Evolutionary conservation across 257 asterid genomes (phyloP).

Genomic region (Scutellaria minor): DNA sequence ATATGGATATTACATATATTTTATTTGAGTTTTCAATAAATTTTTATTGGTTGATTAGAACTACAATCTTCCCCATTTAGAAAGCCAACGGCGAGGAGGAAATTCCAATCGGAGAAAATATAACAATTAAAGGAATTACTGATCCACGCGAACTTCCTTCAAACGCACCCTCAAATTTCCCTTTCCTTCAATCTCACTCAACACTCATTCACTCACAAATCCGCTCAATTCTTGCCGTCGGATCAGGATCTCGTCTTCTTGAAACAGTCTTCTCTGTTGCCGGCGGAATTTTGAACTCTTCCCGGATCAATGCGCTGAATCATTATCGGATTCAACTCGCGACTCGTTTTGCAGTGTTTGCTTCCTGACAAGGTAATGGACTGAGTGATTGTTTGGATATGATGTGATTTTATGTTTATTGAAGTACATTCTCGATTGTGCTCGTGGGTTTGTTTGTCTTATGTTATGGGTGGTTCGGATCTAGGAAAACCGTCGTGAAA

Average conservation of each 20-base stretch:
- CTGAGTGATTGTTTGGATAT: background rate
- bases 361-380: constrained; percentile 21
- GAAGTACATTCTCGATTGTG: constrained; percentile 28
- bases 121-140: background rate
- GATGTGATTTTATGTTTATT: background rate
- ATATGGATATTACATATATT: too few relatives aligned
- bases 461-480: constrained; percentile 34
- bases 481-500: background rate
- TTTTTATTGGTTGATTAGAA: too few relatives aligned
- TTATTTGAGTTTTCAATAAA: too few relatives aligned
- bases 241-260: constrained; percentile 38
- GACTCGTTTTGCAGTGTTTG: constrained; percentile 6
- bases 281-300: constrained; percentile 24
- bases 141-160: constrained; percentile 29
- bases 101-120: background rate
- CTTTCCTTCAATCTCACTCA: constrained; percentile 39
- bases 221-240: background rate
- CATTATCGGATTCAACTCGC: constrained; percentile 6
- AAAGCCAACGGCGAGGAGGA: too few relatives aligned
- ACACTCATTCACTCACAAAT: constrained; percentile 2
- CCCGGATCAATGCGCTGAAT: constrained; percentile 24
- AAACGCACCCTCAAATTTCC: constrained; percentile 27
- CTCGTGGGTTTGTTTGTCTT: background rate
- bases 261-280: constrained; percentile 22
- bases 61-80: too few relatives aligned